phyloP scores from a whole-genome alignment of 192 early-diverging fungal genomes.

The Cetraspora pellucida region DNA sequence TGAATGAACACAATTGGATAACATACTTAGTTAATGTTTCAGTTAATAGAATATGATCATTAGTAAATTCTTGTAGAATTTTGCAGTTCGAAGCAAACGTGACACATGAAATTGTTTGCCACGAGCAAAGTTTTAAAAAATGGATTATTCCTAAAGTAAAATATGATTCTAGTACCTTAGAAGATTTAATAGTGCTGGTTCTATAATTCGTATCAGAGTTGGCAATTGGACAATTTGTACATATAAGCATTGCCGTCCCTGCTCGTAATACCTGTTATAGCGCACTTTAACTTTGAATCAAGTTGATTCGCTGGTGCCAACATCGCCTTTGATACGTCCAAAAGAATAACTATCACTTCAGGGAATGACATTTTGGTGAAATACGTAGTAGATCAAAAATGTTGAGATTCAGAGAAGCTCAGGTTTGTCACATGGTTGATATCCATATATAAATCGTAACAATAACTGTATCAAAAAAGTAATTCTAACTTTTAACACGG shows the following conservation, averaged over 20 bases:
- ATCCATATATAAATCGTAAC: no score
- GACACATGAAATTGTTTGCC: not conserved
- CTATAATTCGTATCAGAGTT: no score
- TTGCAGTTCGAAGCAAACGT: not conserved
- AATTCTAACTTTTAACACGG: no score
- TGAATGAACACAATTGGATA: no score
- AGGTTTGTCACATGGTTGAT: no score
- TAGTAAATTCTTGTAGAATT: not conserved
- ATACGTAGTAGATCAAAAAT: no score
- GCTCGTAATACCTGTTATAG: not conserved
- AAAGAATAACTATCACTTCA: not conserved
- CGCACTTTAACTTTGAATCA: constrained; percentile 6
- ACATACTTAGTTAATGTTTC: not conserved
- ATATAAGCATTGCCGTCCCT: no score
- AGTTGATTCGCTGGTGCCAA: not conserved
- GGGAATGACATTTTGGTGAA: not conserved
- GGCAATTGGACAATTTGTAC: no score
- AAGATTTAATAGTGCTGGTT: no score
- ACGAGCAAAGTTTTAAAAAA: not conserved
- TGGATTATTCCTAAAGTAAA: not conserved
- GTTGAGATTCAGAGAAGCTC: no score
- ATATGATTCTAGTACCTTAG: no score
- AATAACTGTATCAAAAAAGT: no score
- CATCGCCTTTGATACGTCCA: constrained; percentile 18
- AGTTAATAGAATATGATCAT: not conserved